phyloP scores from a whole-genome alignment of 257 asterid species.

The Solanum tarapatanum region DNA sequence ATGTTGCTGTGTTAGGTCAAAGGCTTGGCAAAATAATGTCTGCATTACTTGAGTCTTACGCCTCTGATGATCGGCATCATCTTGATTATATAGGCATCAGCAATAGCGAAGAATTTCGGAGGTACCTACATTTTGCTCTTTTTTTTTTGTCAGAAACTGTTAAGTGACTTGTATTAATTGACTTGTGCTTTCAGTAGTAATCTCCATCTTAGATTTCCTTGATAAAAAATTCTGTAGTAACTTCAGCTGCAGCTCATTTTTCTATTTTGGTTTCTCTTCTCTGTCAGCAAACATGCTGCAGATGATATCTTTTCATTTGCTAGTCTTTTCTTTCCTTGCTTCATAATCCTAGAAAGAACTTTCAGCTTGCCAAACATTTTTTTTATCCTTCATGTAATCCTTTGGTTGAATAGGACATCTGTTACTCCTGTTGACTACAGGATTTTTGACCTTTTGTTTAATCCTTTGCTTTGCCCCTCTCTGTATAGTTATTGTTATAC shows the following conservation, averaged over 20 bases:
- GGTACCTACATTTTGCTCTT: constrained; percentile 21
- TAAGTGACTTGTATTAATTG: background rate
- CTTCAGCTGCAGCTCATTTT: background rate
- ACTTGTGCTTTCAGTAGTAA: background rate
- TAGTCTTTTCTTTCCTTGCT: background rate
- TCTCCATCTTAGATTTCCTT: background rate
- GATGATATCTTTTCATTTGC: background rate
- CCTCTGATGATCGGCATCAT: constrained; percentile 51
- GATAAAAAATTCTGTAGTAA: background rate
- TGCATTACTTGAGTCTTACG: constrained; percentile 73
- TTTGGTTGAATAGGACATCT: background rate
- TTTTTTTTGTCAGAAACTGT: background rate
- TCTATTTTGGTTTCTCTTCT: background rate
- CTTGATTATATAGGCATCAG: constrained; percentile 70
- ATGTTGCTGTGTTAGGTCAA: constrained; percentile 38
- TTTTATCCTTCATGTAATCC: background rate
- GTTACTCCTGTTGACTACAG: background rate
- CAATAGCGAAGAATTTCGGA: constrained; percentile 91
- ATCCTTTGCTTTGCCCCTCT: background rate
- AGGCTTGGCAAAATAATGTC: constrained; percentile 61
- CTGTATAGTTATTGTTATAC: background rate
- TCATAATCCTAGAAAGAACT: background rate
- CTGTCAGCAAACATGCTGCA: background rate
- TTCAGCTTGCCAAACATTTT: background rate
- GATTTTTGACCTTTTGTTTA: background rate